Evolutionary conservation across 2,329 filamentous ascomycete species (phyloP), one percentile per base, ranked within the genome.

Genomic region (Chaetomiaceae sp.): DNA sequence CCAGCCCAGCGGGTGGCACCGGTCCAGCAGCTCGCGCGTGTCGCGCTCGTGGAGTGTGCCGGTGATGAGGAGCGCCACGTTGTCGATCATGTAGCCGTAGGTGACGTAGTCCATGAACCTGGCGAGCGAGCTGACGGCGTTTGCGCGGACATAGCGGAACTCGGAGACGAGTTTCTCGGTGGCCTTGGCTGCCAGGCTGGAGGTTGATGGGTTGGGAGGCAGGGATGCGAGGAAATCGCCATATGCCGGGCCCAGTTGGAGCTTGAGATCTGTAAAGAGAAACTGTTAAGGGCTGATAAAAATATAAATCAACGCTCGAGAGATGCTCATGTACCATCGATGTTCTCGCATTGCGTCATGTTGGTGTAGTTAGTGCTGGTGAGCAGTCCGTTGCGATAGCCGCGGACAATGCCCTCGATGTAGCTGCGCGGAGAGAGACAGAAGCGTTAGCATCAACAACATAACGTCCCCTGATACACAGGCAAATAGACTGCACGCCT

Each of bases 41-140:
- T 99, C 94, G 68, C 94, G 84, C 75, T 99, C 95, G 73, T 99
- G 94, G 27, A 99, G 81, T 11, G 94, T 99, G 58, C 94, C 94
- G 20, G 94, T 99, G 71, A 99, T 99, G 66, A 99, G 84, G 36
- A 99, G 85, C 34, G 95, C 94, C 48, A 99, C 90, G 66, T 99
- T 99, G 75, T 99, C 94, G 72, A 99, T 99, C 94, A 99, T 99
- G 79, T 99, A 99, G 58, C 91, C 92, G 70, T 99, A 99, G 1
- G 94, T 99, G 57, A 99, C 78, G 72, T 96, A 99, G 71, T 97
- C 90, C 82, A 99, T 90, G 72, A 99, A 99, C 68, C 89, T 90
- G 58, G 91, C 86, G 33, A 96, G 83, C 1, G 90, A 89, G 14
- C 94, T 94, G 2, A 89, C 89, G 25, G 92, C 89, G 68, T 99